A percentile compares a stretch with the other conserved stretches of the same genome.
These are phyloP conservation scores for Phytophthora cryptogea DNA, from an alignment of 352 stramenopile species.

Conservation along the genomic window DNA sequence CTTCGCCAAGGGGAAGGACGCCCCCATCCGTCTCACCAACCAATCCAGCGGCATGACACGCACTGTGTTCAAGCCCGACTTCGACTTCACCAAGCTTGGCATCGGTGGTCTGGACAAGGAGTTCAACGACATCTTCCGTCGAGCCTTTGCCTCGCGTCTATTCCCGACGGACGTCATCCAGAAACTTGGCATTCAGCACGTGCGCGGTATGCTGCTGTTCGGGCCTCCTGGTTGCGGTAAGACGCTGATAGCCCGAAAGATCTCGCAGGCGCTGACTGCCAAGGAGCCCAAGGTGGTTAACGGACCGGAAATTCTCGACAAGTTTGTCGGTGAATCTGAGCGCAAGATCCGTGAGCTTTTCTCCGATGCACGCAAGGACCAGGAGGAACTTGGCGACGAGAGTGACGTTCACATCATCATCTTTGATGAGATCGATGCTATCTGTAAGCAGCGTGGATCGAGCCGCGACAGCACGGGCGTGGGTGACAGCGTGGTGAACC, in stretches of 20 bases:
- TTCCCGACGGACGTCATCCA: conserved; percentile 96
- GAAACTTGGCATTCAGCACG: conserved; percentile 99
- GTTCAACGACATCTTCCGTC: conserved; percentile 99
- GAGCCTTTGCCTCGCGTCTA: conserved; percentile 97
- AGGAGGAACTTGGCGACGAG: conserved; percentile 94
- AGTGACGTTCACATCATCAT: conserved; percentile 99
- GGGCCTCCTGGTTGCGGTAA: conserved; percentile 93
- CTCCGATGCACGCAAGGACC: conserved; percentile 90
- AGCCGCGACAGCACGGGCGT: conserved; percentile 95
- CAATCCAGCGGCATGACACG: conserved; percentile 75
- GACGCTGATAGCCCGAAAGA: conserved; percentile 99
- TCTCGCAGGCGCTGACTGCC: conserved; percentile 96
- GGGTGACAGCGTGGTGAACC: conserved; percentile 98
- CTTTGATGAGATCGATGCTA: conserved; percentile 99
- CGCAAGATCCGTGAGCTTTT: conserved; percentile 99
- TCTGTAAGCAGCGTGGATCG: conserved; percentile 97
- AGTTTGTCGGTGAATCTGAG: conserved; percentile 98
- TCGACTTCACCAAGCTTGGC: conserved; percentile 98
- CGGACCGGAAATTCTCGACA: conserved; percentile 99
- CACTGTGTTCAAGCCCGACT: conserved; percentile 95
- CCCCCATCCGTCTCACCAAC: conserved; percentile 77
- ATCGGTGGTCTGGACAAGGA: conserved; percentile 99
- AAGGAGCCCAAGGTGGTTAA: conserved; percentile 98
- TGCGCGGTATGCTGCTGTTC: conserved; percentile 92
- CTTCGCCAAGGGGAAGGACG: conserved; percentile 81